phyloP scores from a whole-genome alignment of 2,329 filamentous ascomycete species.

The Penicillium sp. region DNA sequence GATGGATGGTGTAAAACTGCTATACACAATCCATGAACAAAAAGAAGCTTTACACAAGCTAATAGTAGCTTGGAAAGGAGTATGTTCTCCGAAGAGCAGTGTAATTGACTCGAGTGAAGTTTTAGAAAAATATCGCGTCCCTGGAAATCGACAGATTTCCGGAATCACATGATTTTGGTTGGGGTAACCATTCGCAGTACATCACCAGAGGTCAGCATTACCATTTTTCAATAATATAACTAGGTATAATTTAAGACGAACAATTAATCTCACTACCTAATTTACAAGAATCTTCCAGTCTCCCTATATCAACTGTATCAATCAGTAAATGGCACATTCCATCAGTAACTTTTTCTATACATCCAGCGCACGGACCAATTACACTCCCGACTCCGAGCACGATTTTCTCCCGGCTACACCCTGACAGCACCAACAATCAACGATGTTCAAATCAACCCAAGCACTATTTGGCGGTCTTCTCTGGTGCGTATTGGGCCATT shows the following conservation, averaged over 20 bases:
- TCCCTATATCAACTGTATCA: neutral
- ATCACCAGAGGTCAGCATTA: neutral
- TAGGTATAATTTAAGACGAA: neutral
- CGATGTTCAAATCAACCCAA: constrained; percentile 81
- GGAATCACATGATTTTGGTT: constrained; percentile 27
- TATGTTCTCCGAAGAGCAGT: constrained; percentile 8
- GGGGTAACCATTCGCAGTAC: constrained; percentile 13
- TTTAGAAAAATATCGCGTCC: constrained; percentile 11
- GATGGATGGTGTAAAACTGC: constrained; percentile 26
- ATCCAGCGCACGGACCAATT: constrained; percentile 23
- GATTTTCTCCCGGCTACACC: constrained; percentile 23
- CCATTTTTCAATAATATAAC: neutral
- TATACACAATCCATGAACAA: constrained; percentile 28
- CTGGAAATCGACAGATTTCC: constrained; percentile 17
- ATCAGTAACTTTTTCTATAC: neutral
- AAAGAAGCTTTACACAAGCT: constrained; percentile 5
- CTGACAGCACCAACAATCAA: constrained; percentile 30
- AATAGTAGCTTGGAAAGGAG: constrained; percentile 10
- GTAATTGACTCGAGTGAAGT: constrained; percentile 7
- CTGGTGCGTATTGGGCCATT: constrained; percentile 57
- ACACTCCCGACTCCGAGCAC: constrained; percentile 24
- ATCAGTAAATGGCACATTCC: neutral
- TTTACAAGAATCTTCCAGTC: neutral
- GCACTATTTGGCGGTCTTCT: constrained; percentile 76
- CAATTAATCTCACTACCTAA: too few relatives aligned